A percentile compares a stretch with the other conserved stretches of the same genome.
Evolutionary conservation across 1,139 yeast species (phyloP).

Genomic region (Saccharomycopsis phalli): DNA sequence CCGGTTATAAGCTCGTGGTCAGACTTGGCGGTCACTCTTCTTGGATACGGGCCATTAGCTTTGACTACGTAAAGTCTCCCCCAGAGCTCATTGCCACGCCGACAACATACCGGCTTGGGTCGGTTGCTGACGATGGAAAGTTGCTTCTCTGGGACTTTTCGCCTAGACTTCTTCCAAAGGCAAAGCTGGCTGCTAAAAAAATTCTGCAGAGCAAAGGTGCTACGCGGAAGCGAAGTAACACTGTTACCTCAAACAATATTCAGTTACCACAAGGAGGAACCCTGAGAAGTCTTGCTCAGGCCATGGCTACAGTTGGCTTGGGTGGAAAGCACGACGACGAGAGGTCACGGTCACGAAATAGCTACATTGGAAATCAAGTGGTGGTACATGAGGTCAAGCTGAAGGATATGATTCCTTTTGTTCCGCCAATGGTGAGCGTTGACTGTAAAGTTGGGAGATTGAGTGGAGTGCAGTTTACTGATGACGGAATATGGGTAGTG

Average conservation of each 20-base stretch:
- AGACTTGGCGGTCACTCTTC: slow-evolving; percentile 61
- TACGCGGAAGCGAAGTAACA: slow-evolving; percentile 10
- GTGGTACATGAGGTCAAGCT: slow-evolving; percentile 23
- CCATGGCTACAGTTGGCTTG: slow-evolving; percentile 12
- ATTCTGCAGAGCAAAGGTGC: slow-evolving; percentile 8
- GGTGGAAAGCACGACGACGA: neutral
- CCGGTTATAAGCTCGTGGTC: slow-evolving; percentile 31
- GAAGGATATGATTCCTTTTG: slow-evolving; percentile 23
- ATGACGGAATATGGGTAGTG: slow-evolving; percentile 40
- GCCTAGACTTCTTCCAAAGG: slow-evolving; percentile 48
- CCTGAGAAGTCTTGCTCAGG: slow-evolving; percentile 14
- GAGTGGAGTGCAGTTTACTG: slow-evolving; percentile 35
- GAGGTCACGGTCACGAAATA: neutral
- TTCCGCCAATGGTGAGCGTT: slow-evolving; percentile 27
- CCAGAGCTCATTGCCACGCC: slow-evolving; percentile 22
- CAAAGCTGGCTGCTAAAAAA: slow-evolving; percentile 27
- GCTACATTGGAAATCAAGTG: neutral
- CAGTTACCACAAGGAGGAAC: slow-evolving; percentile 10
- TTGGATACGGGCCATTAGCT: slow-evolving; percentile 44
- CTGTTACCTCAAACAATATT: slow-evolving; percentile 1
- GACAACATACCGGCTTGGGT: slow-evolving; percentile 45
- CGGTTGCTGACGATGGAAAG: slow-evolving; percentile 66
- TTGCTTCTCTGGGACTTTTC: slow-evolving; percentile 68
- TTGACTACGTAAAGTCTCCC: slow-evolving; percentile 33
- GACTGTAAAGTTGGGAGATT: slow-evolving; percentile 34